phyloP scores from a whole-genome alignment of 2,329 filamentous ascomycete genomes.

The Hypoxylon sp. region DNA sequence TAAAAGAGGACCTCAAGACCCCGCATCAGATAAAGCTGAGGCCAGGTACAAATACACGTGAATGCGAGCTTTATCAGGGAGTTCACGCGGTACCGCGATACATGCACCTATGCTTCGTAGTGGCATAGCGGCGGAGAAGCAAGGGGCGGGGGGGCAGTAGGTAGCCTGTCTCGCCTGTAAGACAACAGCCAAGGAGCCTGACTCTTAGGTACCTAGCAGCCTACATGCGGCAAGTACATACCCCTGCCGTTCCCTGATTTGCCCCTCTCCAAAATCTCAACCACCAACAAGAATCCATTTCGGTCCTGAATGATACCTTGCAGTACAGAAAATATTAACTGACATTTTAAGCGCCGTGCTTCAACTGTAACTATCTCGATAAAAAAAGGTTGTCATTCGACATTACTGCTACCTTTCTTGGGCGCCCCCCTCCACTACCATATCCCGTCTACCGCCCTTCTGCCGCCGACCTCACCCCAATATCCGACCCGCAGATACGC shows the following conservation, averaged over 20 bases:
- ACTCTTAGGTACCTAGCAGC: background rate
- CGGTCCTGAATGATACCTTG: conserved; percentile 21
- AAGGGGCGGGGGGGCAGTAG: too few species aligned
- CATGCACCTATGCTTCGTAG: background rate
- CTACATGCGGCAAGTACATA: background rate
- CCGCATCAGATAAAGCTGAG: conserved; percentile 39
- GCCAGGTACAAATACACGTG: conserved; percentile 7
- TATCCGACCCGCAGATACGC: background rate
- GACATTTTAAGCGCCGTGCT: conserved; percentile 26
- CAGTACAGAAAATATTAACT: conserved; percentile 19
- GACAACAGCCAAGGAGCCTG: too few species aligned
- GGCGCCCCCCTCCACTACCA: conserved; percentile 1
- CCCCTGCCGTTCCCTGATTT: background rate
- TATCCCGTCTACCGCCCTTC: background rate
- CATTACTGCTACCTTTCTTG: conserved; percentile 21
- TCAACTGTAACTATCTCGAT: conserved; percentile 18
- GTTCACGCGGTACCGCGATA: background rate
- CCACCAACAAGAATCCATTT: conserved; percentile 24
- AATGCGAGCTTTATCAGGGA: background rate
- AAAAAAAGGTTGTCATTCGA: conserved; percentile 6
- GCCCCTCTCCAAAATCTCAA: conserved; percentile 20
- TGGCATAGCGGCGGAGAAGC: background rate
- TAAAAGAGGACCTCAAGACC: conserved; percentile 29
- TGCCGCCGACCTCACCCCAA: background rate
- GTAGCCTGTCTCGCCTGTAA: too few species aligned